Evolutionary conservation across 805 yeast genomes (phyloP).

Genomic region (Grigorovia transvaalensis): DNA sequence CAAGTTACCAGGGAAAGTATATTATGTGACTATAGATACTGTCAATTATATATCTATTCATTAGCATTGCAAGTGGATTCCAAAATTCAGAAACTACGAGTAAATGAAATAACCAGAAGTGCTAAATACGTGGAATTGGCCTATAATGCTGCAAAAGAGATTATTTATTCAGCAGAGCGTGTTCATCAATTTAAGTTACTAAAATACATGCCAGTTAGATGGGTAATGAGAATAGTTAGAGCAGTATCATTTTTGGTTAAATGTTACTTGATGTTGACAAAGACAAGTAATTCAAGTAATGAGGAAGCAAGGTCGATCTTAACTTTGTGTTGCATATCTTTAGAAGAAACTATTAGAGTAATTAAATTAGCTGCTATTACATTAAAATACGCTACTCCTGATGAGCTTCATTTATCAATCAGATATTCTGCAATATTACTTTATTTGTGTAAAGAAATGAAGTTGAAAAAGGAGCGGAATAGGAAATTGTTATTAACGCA

Average conservation of each 20-base stretch:
- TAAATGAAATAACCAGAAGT: slow-evolving; percentile 62
- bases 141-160: slow-evolving; percentile 72
- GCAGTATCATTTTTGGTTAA: slow-evolving; percentile 87
- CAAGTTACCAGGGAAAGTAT: slow-evolving; percentile 57
- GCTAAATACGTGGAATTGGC: slow-evolving; percentile 77
- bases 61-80: slow-evolving; percentile 52
- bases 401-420: slow-evolving; percentile 74
- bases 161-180: slow-evolving; percentile 58
- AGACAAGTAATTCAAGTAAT: slow-evolving; percentile 31
- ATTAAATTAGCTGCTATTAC: slow-evolving; percentile 66
- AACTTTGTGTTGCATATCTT: slow-evolving; percentile 52
- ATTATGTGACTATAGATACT: slow-evolving; percentile 74
- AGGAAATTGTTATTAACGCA: slow-evolving; percentile 4
- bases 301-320: slow-evolving; percentile 37
- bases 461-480: slow-evolving; percentile 29
- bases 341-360: slow-evolving; percentile 57
- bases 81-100: slow-evolving; percentile 32
- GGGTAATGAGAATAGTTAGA: slow-evolving; percentile 78
- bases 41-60: slow-evolving; percentile 75
- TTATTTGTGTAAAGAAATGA: slow-evolving; percentile 70
- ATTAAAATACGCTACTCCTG: slow-evolving; percentile 76
- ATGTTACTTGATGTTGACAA: slow-evolving; percentile 52
- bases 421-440: slow-evolving; percentile 67
- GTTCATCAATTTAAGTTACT: slow-evolving; percentile 55
- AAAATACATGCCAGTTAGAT: slow-evolving; percentile 79